A percentile compares a stretch with the other conserved stretches of the same genome.
phyloP scores from a whole-genome alignment of 768 basidiomycete species.

The Psilocybe cyanescens region DNA sequence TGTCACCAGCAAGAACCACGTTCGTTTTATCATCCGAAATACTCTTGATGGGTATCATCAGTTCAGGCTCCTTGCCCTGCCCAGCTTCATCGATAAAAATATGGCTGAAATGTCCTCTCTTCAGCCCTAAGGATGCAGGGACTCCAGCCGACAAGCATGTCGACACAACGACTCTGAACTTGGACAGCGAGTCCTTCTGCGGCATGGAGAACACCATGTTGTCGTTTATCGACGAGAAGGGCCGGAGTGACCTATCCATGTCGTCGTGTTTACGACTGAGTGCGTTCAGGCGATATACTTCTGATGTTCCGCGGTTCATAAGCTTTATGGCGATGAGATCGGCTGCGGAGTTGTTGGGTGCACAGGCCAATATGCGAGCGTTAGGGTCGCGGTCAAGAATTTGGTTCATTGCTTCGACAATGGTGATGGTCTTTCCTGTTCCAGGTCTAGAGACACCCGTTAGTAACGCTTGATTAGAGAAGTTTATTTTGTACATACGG shows the following conservation, averaged over 20 bases:
- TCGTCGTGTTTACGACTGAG: conserved; percentile 41
- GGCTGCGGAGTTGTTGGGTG: conserved; percentile 71
- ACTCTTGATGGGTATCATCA: conserved; percentile 58
- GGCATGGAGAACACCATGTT: conserved; percentile 52
- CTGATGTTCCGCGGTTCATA: conserved; percentile 29
- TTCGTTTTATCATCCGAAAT: conserved; percentile 50
- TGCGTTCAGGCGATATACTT: conserved; percentile 60
- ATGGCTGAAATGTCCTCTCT: conserved; percentile 58
- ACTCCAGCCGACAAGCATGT: conserved; percentile 61
- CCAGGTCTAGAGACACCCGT: conserved; percentile 44
- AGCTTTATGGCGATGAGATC: conserved; percentile 59
- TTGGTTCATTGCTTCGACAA: conserved; percentile 66
- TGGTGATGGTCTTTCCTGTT: conserved; percentile 71
- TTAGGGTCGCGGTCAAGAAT: conserved; percentile 44
- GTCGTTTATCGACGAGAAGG: conserved; percentile 43
- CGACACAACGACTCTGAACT: conserved; percentile 56
- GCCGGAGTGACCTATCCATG: conserved; percentile 39
- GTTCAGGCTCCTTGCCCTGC: conserved; percentile 63
- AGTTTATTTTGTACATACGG: conserved; percentile 47
- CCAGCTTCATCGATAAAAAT: conserved; percentile 71
- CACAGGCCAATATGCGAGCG: conserved; percentile 61
- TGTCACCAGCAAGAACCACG: conserved; percentile 62
- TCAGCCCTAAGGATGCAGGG: conserved; percentile 49
- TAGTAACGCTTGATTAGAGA: background rate
- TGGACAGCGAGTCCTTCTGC: conserved; percentile 35